Percentiles rank a stretch among this genome's conserved stretches.
Conservation (phyloP, 1,284 basidiomycete genomes). For the Sparassis latifolia region DNA sequence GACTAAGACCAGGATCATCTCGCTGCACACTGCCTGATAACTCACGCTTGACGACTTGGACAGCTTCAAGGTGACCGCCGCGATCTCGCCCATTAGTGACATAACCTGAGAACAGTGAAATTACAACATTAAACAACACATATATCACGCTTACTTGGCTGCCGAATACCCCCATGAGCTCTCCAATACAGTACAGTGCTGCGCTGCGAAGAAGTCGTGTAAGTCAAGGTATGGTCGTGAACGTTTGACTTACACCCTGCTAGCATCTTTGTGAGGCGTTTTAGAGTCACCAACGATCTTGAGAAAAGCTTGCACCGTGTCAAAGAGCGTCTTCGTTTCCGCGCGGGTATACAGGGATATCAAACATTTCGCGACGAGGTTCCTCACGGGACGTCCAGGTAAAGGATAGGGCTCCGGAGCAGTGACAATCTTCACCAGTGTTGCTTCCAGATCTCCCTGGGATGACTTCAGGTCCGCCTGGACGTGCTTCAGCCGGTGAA, state of each 20-base stretch:
- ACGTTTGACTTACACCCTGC: slow-evolving; percentile 54
- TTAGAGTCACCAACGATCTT: slow-evolving; percentile 73
- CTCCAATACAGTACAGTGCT: slow-evolving; percentile 78
- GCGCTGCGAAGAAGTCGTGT: slow-evolving; percentile 38
- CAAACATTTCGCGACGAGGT: slow-evolving; percentile 75
- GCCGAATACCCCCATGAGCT: slow-evolving; percentile 82
- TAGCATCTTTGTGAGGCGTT: slow-evolving; percentile 50
- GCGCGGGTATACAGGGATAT: slow-evolving; percentile 74
- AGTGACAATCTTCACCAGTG: slow-evolving; percentile 58
- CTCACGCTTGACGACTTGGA: slow-evolving; percentile 67
- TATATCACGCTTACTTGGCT: slow-evolving; percentile 53
- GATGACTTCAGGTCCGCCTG: slow-evolving; percentile 62
- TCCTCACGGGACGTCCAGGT: slow-evolving; percentile 83
- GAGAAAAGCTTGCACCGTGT: slow-evolving; percentile 76
- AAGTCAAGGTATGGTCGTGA: neutral
- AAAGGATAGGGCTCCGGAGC: slow-evolving; percentile 58
- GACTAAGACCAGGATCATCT: slow-evolving; percentile 37
- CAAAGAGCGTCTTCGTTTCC: slow-evolving; percentile 82
- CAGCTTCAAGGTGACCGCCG: slow-evolving; percentile 57
- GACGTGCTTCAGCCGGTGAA: neutral
- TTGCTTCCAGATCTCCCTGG: slow-evolving; percentile 56
- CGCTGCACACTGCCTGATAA: slow-evolving; percentile 19
- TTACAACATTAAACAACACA: neutral
- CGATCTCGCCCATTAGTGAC: slow-evolving; percentile 89
- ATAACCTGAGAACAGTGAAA: slow-evolving; percentile 58